Base-by-base conservation (phyloP, 176 grass and related monocot genomes). In the Puccinellia tenuiflora region DNA sequence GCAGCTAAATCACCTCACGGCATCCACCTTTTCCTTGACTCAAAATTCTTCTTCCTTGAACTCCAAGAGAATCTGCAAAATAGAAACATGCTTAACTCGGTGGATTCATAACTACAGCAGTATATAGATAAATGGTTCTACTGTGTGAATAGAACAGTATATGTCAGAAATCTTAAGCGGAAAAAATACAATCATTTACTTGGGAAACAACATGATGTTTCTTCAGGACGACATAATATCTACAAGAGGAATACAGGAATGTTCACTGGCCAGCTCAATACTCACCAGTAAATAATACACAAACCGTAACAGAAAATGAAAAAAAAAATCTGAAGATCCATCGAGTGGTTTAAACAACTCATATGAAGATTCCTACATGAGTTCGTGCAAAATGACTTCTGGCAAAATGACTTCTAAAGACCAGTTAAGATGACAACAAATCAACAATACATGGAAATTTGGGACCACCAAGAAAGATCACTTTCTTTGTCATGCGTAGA, bases 31-130 rank as follows among this genome's bases (percentile, higher is more conserved):
- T 88, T 48, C 92, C 92, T 88, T 95, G 57, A 33, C 76, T 77
- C 57, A 73, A 83, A 46, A 98, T 78, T 78, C 78, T 95, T 86
- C 92, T 91, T 78, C 96, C 96, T 90, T 98, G 96, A 77, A 98
- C 68, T 80, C 96, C 96, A 80, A 95, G 85, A 91, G 90, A 73
- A 81, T 98, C 96, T 98, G 61, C 72, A 91, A 76, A 86, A 90
- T 88, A 11, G 30, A 40, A 90, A 87, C 37, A 40, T 40, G 28
- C 39, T 61, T 12, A 25, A 43, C 48, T 60, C 75, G 88, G 71
- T 25, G 9, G 3, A 34, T 39, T 68, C 17, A 20, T 29, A 67
- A 46, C 28, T 46, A 59, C 0, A 85, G 13, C 38, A 76, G 14
- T 9, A 76, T 30, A 17, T 12, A 38, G 7, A 40, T 1, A 25